A percentile compares a stretch with the other conserved stretches of the same genome.
These are phyloP conservation scores for Coelastrella sp. DNA, from an alignment of 139 green algal genomes.

Conservation along the genomic window DNA sequence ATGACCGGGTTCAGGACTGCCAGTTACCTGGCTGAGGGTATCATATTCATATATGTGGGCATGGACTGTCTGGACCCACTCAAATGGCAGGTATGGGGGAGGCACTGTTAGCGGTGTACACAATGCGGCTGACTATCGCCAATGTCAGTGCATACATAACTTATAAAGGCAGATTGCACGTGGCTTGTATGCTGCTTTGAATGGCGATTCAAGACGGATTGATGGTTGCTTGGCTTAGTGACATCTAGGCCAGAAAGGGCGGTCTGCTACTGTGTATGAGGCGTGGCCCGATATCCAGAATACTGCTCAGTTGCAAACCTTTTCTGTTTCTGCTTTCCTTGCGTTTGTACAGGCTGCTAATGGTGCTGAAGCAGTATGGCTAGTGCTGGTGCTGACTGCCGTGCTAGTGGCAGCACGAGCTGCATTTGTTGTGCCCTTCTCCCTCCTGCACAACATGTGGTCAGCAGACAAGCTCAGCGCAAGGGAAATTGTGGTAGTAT, in stretches of 20 bases:
- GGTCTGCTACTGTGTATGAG: too few relatives aligned
- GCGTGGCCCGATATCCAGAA: too few relatives aligned
- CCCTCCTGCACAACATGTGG: conserved; percentile 44
- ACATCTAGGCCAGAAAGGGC: too few relatives aligned
- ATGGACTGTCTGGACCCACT: conserved; percentile 84
- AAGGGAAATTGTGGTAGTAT: conserved; percentile 81
- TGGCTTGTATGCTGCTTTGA: too few relatives aligned
- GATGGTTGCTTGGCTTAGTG: too few relatives aligned
- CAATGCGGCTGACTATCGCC: too few relatives aligned
- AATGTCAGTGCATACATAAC: too few relatives aligned
- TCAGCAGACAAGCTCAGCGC: conserved; percentile 34
- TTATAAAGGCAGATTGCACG: too few relatives aligned
- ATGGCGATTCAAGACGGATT: too few relatives aligned
- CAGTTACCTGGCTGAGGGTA: conserved; percentile 79
- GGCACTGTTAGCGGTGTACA: background rate
- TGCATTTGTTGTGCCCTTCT: conserved; percentile 71
- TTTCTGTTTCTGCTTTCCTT: too few relatives aligned
- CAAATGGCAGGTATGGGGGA: conserved; percentile 76
- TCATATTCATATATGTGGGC: conserved; percentile 90
- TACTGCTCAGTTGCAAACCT: too few relatives aligned
- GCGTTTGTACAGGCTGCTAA: conserved; percentile 56
- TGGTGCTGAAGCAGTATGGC: conserved; percentile 63
- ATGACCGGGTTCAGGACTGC: conserved; percentile 68
- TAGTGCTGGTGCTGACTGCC: conserved; percentile 78
- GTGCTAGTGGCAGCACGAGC: conserved; percentile 67